These are phyloP conservation scores for Tricholoma matsutake DNA, from an alignment of 768 basidiomycete species.

Conservation along the genomic window DNA sequence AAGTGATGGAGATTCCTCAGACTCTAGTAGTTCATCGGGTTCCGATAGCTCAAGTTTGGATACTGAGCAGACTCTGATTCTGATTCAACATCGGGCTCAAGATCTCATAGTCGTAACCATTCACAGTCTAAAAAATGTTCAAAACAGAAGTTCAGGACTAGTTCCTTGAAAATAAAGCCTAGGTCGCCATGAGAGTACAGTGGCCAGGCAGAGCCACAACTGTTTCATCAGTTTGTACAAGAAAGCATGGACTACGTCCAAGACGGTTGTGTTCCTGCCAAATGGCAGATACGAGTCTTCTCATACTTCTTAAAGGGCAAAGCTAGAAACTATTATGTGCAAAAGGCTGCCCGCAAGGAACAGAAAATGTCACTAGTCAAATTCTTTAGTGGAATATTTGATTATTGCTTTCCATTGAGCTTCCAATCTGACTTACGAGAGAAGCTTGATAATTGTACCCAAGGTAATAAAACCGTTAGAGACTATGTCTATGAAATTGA, in stretches of 20 bases:
- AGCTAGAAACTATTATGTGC: slow-evolving; percentile 3
- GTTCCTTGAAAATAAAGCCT: slow-evolving; percentile 8
- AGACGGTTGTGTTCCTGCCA: slow-evolving; percentile 8
- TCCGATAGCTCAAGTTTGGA: background rate
- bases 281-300: slow-evolving; percentile 12
- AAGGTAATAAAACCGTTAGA: too few relatives aligned
- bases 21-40: too few relatives aligned
- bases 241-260: slow-evolving; percentile 15
- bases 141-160: too few relatives aligned
- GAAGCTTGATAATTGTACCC: too few relatives aligned
- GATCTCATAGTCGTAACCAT: too few relatives aligned
- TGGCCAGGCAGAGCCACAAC: slow-evolving; percentile 12
- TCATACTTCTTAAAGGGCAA: slow-evolving; percentile 11
- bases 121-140: background rate
- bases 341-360: background rate
- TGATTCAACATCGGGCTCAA: background rate
- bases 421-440: background rate
- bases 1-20: too few relatives aligned
- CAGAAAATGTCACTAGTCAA: background rate
- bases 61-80: background rate
- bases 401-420: slow-evolving; percentile 3
- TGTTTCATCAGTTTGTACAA: slow-evolving; percentile 16
- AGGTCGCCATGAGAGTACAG: slow-evolving; percentile 18
- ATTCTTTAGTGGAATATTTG: slow-evolving; percentile 3
- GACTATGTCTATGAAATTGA: too few relatives aligned